Conservation (phyloP, 345 rosid genomes). For the Melaleuca alternifolia region DNA sequence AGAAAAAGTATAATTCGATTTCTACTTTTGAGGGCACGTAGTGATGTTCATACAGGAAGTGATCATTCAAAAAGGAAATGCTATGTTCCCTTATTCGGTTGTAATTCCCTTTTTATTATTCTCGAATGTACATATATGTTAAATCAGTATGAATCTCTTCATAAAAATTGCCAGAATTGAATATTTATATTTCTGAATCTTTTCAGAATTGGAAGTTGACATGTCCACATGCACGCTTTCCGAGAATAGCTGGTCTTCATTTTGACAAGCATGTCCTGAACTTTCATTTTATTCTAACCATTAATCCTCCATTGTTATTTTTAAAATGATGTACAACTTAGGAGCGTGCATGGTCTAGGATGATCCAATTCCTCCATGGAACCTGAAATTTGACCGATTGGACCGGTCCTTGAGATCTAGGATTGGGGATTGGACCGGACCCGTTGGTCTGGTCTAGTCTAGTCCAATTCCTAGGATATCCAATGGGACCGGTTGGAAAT, state of each 20-base stretch:
- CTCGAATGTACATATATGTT: not conserved
- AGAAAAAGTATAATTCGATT: not conserved
- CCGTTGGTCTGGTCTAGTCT: too few species aligned
- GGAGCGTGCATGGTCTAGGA: too few species aligned
- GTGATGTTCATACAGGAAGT: not conserved
- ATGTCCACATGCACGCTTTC: not conserved
- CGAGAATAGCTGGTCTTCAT: not conserved
- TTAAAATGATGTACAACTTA: not conserved
- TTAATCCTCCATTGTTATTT: not conserved
- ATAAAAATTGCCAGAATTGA: not conserved
- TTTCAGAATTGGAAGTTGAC: not conserved
- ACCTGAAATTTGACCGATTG: too few species aligned
- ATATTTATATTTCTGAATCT: not conserved
- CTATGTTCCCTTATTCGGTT: not conserved
- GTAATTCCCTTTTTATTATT: not conserved
- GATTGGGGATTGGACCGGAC: too few species aligned
- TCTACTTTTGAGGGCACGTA: not conserved
- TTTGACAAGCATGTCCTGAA: not conserved
- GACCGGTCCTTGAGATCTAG: too few species aligned
- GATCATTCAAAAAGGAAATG: not conserved
- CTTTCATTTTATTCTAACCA: not conserved
- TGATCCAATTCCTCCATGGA: too few species aligned
- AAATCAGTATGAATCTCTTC: not conserved
- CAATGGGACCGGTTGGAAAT: too few species aligned
- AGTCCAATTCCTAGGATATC: too few species aligned